Base-by-base conservation (phyloP, 768 basidiomycete genomes). In the Macrocybe gigantea region DNA sequence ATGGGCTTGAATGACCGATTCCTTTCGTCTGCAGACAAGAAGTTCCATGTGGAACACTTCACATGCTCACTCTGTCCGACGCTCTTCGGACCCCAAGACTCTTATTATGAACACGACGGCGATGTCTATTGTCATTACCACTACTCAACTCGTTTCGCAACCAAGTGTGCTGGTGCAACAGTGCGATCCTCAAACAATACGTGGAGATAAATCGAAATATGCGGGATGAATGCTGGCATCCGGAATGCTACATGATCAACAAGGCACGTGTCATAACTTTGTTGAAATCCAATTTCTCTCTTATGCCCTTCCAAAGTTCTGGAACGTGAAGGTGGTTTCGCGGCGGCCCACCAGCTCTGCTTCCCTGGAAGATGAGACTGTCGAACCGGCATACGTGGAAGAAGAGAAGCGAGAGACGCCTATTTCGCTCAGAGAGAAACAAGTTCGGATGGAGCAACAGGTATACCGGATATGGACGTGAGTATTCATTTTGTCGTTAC, bases 181-280 rank as follows among this genome's bases (percentile, higher is more conserved):
- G 86, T 50, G 96, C 96, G 12, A 99, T 99, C 53, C 71, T 99
- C 56, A 99, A 99, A 71, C 96, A 99, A 66, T 99, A 97, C 60
- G 96, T 99, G 52, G 96, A 99, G 71, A 97, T 99, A 69, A 98
- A 99, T 61, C 81, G 96, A 51, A 98, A 98, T 68, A 91, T 89
- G 79, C 78, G 85, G 55, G 94, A 99, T 68, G 96, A 99, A 71
- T 98, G 95, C 61, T 99, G 96, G 95, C 96, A 99, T 76, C 96
- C 96, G 47, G 96, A 99, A 66, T 99, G 96, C 65, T 97, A 98
- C 67, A 97, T 97, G 95, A 97, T 99, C 56, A 95, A 97, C 69
- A 98, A 98, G 78, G 94, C 95, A 53, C 48, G 78, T 53, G 6
- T 37, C 30, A 38, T 53, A 12, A 12, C 44, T 48, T 41, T 6